These are phyloP conservation scores for Claviceps digitariae DNA, from an alignment of 2,329 filamentous ascomycete species.

Conservation along the genomic window DNA sequence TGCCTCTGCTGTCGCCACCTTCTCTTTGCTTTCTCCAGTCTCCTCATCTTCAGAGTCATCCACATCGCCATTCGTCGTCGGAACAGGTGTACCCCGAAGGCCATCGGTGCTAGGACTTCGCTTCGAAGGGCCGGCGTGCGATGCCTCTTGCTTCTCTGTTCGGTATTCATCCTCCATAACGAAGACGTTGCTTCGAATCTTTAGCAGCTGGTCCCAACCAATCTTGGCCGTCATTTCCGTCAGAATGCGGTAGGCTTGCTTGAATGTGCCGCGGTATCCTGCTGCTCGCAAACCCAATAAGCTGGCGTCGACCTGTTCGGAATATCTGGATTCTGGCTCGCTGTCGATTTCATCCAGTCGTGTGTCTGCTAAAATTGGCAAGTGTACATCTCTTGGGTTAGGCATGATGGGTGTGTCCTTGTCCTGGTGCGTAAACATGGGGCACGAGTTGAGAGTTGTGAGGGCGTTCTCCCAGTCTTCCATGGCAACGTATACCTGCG, in stretches of 20 bases:
- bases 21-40: constrained; percentile 19
- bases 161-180: constrained; percentile 99
- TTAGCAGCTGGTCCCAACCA: constrained; percentile 91
- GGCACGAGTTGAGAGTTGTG: constrained; percentile 91
- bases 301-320: constrained; percentile 77
- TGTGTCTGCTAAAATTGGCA: constrained; percentile 80
- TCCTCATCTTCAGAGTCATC: constrained; percentile 23
- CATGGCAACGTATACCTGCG: constrained; percentile 83
- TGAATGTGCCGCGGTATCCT: constrained; percentile 86
- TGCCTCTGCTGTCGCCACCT: constrained; percentile 19
- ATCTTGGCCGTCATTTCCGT: constrained; percentile 95
- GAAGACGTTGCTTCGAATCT: constrained; percentile 91
- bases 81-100: constrained; percentile 56
- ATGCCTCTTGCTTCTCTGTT: constrained; percentile 61
- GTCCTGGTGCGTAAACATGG: constrained; percentile 99
- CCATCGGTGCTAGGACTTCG: constrained; percentile 70
- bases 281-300: constrained; percentile 76
- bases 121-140: constrained; percentile 31
- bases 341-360: constrained; percentile 94
- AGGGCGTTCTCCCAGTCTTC: constrained; percentile 96
- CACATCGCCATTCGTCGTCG: constrained; percentile 33
- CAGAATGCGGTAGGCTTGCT: constrained; percentile 84
- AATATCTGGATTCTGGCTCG: constrained; percentile 65
- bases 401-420: constrained; percentile 94
- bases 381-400: constrained; percentile 72